These are phyloP conservation scores for Sporothrix phasma DNA, from an alignment of 2,329 filamentous ascomycete genomes.

Conservation along the genomic window DNA sequence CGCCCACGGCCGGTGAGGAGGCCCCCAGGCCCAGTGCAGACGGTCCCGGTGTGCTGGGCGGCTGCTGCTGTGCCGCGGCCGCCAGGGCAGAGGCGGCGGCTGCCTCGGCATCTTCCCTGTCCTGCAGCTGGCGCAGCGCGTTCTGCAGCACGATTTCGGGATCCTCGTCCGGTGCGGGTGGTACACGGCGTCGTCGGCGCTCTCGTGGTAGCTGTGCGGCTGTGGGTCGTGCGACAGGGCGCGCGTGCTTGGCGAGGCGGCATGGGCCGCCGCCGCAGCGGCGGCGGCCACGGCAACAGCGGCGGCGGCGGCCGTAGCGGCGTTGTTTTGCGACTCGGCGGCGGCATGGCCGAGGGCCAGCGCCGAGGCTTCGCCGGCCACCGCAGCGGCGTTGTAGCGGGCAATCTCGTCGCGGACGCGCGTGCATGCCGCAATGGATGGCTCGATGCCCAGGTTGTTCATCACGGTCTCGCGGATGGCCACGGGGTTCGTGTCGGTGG, in stretches of 20 bases:
- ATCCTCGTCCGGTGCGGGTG: conserved; percentile 36
- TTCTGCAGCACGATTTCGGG: conserved; percentile 50
- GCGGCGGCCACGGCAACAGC: conserved; percentile 19
- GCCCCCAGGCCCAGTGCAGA: not conserved
- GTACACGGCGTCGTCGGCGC: conserved; percentile 11
- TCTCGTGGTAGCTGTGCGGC: conserved; percentile 16
- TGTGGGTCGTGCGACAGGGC: conserved; percentile 23
- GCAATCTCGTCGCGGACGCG: conserved; percentile 50
- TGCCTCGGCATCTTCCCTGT: conserved; percentile 49
- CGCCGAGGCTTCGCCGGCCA: not conserved
- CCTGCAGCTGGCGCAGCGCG: conserved; percentile 47
- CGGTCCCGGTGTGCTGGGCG: not conserved
- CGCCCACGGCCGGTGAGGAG: not conserved
- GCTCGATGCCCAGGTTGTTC: conserved; percentile 45
- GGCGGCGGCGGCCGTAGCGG: conserved; percentile 16
- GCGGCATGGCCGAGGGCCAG: not conserved
- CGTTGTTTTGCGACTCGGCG: conserved; percentile 8
- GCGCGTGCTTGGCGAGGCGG: not conserved
- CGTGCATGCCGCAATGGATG: conserved; percentile 43
- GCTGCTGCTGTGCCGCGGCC: conserved; percentile 34
- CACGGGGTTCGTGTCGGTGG: conserved; percentile 47
- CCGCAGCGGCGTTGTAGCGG: conserved; percentile 23
- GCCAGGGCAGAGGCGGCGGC: conserved; percentile 44
- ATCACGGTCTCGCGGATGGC: conserved; percentile 49
- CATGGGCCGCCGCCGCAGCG: conserved; percentile 9